These are phyloP conservation scores for Puccinia novopanici DNA, from an alignment of 1,284 basidiomycete genomes.

Conservation along the genomic window DNA sequence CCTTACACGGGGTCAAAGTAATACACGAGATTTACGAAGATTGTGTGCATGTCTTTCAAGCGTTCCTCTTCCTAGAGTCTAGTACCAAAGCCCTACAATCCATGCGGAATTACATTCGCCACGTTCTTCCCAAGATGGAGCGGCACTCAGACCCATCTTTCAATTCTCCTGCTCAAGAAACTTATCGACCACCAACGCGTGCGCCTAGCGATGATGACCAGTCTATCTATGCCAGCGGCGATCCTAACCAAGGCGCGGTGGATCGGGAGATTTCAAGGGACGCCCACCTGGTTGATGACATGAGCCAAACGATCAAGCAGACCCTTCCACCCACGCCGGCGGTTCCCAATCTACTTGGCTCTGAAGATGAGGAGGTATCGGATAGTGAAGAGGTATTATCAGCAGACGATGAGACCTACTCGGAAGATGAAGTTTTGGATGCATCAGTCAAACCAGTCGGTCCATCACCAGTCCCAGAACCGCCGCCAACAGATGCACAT, in stretches of 20 bases:
- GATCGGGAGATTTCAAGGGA: constrained; percentile 38
- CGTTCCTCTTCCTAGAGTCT: constrained; percentile 67
- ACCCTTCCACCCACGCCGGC: constrained; percentile 32
- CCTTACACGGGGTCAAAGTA: constrained; percentile 56
- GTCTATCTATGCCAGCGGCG: constrained; percentile 16
- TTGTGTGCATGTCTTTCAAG: constrained; percentile 49
- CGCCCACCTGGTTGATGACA: constrained; percentile 34
- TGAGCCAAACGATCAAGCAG: constrained; percentile 22
- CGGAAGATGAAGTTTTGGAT: constrained; percentile 15
- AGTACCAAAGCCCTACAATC: constrained; percentile 73
- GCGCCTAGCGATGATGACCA: neutral
- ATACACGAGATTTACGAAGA: constrained; percentile 51
- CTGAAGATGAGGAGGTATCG: constrained; percentile 8
- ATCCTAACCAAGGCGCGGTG: constrained; percentile 30
- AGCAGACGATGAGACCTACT: constrained; percentile 8
- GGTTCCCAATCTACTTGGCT: constrained; percentile 9
- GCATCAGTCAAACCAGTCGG: neutral
- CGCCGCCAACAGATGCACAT: neutral
- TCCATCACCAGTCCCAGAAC: neutral
- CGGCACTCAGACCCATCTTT: neutral
- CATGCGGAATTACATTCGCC: constrained; percentile 71
- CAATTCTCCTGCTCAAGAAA: neutral
- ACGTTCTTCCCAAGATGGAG: constrained; percentile 38
- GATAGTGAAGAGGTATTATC: constrained; percentile 33
- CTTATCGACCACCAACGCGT: neutral